Evolutionary conservation across 2,329 filamentous ascomycete species (phyloP).

Genomic region (Fusarium nanum): DNA sequence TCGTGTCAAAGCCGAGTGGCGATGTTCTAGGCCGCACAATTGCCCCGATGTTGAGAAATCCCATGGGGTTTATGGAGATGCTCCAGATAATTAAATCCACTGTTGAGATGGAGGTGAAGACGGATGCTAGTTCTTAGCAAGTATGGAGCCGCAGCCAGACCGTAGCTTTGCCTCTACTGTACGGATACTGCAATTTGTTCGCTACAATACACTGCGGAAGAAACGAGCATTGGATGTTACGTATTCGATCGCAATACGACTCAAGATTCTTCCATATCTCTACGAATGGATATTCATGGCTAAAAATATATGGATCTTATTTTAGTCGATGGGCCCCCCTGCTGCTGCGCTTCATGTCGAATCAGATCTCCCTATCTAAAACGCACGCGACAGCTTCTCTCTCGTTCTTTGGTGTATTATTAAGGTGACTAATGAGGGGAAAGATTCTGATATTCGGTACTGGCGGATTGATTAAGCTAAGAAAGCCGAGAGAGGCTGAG

Average conservation of each 20-base stretch:
- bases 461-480: slow-evolving; percentile 7
- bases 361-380: slow-evolving; percentile 26
- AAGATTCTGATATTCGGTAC: slow-evolving; percentile 9
- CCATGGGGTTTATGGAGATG: slow-evolving; percentile 26
- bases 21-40: slow-evolving; percentile 2
- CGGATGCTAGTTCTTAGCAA: background rate
- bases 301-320: slow-evolving; percentile 4
- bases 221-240: slow-evolving; percentile 14
- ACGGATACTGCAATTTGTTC: background rate
- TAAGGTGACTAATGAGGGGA: slow-evolving; percentile 12
- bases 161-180: background rate
- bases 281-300: background rate
- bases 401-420: slow-evolving; percentile 1
- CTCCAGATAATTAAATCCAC: background rate
- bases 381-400: slow-evolving; percentile 31
- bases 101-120: slow-evolving; percentile 3
- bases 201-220: background rate
- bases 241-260: slow-evolving; percentile 22
- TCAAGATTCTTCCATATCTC: slow-evolving; percentile 6
- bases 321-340: slow-evolving; percentile 15
- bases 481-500: slow-evolving; percentile 39
- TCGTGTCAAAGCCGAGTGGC: slow-evolving; percentile 26
- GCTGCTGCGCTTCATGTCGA: slow-evolving; percentile 20
- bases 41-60: slow-evolving; percentile 13
- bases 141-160: background rate